These are phyloP conservation scores for Aspergillus texensis DNA, from an alignment of 2,329 filamentous ascomycete genomes.

Conservation along the genomic window DNA sequence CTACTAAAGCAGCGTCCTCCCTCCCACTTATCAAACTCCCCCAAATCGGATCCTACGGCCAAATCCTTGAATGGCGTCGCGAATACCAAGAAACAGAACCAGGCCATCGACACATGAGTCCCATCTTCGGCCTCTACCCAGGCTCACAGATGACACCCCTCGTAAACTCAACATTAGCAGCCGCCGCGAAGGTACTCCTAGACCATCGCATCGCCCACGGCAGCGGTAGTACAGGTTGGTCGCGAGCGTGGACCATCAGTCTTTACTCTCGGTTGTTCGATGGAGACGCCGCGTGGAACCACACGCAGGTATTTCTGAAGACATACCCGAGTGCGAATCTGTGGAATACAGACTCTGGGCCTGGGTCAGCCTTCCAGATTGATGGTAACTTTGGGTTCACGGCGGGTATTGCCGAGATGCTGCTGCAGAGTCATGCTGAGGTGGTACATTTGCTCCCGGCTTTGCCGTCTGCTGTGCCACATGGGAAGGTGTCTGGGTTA, in stretches of 20 bases:
- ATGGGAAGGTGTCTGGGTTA: constrained; percentile 35
- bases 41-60: constrained; percentile 26
- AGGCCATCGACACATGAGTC: constrained; percentile 55
- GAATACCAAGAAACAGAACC: constrained; percentile 47
- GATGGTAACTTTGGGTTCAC: constrained; percentile 54
- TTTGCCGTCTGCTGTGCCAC: constrained; percentile 33
- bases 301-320: constrained; percentile 36
- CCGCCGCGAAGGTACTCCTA: constrained; percentile 21
- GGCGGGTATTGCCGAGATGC: constrained; percentile 47
- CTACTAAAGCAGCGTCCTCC: background rate
- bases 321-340: constrained; percentile 13
- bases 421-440: constrained; percentile 41
- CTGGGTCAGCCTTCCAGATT: constrained; percentile 47
- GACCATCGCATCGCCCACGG: constrained; percentile 11
- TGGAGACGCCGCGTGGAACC: constrained; percentile 34
- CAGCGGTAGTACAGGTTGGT: constrained; percentile 53
- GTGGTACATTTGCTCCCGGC: constrained; percentile 41
- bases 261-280: constrained; percentile 50
- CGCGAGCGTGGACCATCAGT: constrained; percentile 51
- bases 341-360: constrained; percentile 17
- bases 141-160: constrained; percentile 40
- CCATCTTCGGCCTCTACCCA: constrained; percentile 53
- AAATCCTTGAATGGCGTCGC: constrained; percentile 35
- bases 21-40: constrained; percentile 13
- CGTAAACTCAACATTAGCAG: constrained; percentile 30